A percentile compares a stretch with the other conserved stretches of the same genome.
These are phyloP conservation scores for Eucalyptus camaldulensis DNA, from an alignment of 345 rosid genomes.

Conservation along the genomic window DNA sequence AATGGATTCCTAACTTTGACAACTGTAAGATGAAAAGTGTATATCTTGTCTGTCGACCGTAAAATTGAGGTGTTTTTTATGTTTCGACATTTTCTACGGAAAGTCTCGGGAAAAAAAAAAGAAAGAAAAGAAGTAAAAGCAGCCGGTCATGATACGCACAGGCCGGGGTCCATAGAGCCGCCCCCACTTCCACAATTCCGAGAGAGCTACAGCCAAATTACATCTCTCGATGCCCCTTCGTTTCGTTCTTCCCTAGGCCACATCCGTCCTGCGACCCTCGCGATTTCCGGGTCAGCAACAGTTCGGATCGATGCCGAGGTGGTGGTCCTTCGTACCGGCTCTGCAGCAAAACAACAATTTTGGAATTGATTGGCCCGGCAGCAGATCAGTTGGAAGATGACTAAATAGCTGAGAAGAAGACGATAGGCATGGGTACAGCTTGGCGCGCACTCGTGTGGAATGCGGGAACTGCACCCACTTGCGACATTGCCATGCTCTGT, in stretches of 20 bases:
- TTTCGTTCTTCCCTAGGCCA: neutral
- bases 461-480: neutral
- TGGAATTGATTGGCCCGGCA: neutral
- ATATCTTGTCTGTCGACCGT: neutral
- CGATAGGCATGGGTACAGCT: neutral
- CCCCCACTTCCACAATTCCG: neutral
- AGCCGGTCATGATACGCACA: neutral
- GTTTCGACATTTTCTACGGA: neutral
- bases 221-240: neutral
- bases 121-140: rapidly evolving
- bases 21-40: neutral
- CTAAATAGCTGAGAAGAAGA: neutral
- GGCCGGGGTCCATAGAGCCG: neutral
- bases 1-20: rapidly evolving
- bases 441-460: neutral
- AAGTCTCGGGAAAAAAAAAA: neutral
- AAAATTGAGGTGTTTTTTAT: no score
- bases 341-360: neutral
- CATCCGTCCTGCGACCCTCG: neutral
- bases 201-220: neutral
- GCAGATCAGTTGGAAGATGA: neutral
- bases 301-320: neutral
- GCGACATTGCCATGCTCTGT: neutral
- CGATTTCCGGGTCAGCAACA: neutral
- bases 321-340: neutral